Evolutionary conservation across 345 rosid species (phyloP).

Genomic region (Mercurialis annua): DNA sequence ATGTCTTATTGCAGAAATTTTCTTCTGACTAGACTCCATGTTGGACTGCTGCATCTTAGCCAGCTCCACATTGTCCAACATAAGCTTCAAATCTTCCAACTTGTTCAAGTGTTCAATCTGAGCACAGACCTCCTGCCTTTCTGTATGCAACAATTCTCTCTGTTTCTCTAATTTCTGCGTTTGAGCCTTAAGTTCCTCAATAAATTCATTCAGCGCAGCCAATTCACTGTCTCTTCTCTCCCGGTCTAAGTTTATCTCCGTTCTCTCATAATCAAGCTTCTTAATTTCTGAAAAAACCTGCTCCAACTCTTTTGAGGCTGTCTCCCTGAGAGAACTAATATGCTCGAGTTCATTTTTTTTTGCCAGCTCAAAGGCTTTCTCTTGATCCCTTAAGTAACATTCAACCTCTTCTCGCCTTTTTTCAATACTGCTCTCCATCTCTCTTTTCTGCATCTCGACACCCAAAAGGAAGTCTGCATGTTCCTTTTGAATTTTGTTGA

Average conservation of each 20-base stretch:
- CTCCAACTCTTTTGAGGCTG: constrained; percentile 62
- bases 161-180: constrained; percentile 73
- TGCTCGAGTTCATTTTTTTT: constrained; percentile 64
- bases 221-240: constrained; percentile 81
- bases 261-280: constrained; percentile 76
- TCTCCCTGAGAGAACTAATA: constrained; percentile 62
- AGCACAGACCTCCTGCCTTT: constrained; percentile 62
- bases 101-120: constrained; percentile 66
- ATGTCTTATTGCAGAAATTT: constrained; percentile 43
- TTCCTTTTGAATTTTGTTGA: constrained; percentile 76
- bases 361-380: constrained; percentile 75
- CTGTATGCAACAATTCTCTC: constrained; percentile 70
- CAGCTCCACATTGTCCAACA: constrained; percentile 65
- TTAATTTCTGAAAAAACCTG: constrained; percentile 60
- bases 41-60: constrained; percentile 61
- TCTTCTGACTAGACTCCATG: constrained; percentile 54
- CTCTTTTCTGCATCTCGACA: constrained; percentile 78
- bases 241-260: constrained; percentile 72
- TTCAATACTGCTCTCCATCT: constrained; percentile 69
- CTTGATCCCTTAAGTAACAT: constrained; percentile 60
- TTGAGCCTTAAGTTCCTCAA: constrained; percentile 79
- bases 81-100: constrained; percentile 73
- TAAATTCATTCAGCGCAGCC: constrained; percentile 62
- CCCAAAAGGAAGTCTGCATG: constrained; percentile 76
- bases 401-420: constrained; percentile 82